Percentiles rank a stretch among this genome's conserved stretches.
Evolutionary conservation across 202 grass and related monocot genomes (phyloP).

Genomic region (Hordeum pubiflorum): DNA sequence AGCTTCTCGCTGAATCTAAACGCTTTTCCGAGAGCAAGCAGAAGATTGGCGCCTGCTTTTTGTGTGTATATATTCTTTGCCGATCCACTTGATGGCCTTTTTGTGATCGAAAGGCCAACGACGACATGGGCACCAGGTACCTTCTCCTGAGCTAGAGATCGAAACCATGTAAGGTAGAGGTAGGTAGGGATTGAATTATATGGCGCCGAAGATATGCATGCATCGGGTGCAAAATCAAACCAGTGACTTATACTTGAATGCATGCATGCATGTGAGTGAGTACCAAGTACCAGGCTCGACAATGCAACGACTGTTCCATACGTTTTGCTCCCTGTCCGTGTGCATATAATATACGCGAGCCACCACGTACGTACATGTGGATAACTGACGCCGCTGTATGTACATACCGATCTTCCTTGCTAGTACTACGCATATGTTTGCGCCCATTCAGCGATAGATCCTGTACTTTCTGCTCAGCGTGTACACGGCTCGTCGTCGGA

Average conservation of each 20-base stretch:
- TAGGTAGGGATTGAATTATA: neutral
- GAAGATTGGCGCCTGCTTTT: slow-evolving; percentile 21
- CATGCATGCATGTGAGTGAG: neutral
- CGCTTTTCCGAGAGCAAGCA: neutral
- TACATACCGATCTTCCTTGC: neutral
- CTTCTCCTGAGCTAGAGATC: neutral
- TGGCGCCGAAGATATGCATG: neutral
- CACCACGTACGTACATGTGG: neutral
- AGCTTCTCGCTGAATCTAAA: slow-evolving; percentile 39
- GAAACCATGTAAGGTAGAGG: neutral
- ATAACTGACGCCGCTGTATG: neutral
- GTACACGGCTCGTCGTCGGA: neutral
- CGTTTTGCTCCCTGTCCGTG: neutral
- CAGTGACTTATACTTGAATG: neutral
- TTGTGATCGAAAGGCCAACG: neutral
- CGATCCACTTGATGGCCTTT: slow-evolving; percentile 8
- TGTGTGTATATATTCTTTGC: slow-evolving; percentile 37
- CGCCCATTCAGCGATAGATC: neutral
- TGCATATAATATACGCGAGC: neutral
- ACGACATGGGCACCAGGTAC: slow-evolving; percentile 10
- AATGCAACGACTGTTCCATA: neutral
- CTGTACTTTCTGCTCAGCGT: neutral
- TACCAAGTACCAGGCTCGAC: neutral
- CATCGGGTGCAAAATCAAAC: neutral
- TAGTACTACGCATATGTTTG: neutral